Conservation (phyloP, 1,139 yeast genomes). For the Yamadazyma mexicana region DNA sequence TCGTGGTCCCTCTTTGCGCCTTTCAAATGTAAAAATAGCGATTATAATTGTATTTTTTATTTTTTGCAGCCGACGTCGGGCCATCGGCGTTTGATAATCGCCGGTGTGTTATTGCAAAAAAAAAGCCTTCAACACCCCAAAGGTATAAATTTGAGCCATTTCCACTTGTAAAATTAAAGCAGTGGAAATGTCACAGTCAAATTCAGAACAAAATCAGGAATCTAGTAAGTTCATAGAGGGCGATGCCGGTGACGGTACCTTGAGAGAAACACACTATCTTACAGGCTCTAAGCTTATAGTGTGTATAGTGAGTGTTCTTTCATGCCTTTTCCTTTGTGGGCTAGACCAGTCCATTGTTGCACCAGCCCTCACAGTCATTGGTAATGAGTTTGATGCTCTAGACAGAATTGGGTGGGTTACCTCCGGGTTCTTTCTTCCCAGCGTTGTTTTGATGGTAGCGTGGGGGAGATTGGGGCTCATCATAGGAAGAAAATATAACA, state of each 20-base stretch:
- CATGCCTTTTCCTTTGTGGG: constrained; percentile 1
- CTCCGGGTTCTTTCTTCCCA: constrained; percentile 53
- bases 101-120: too few relatives aligned
- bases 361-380: constrained; percentile 34
- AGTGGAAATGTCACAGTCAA: too few relatives aligned
- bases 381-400: constrained; percentile 42
- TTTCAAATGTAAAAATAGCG: too few relatives aligned
- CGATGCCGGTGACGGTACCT: constrained; percentile 42
- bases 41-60: too few relatives aligned
- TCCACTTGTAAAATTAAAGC: too few relatives aligned
- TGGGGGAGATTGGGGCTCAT: constrained; percentile 45
- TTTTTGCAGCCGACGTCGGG: too few relatives aligned
- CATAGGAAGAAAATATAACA: constrained; percentile 42
- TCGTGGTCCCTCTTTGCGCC: too few relatives aligned
- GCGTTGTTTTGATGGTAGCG: constrained; percentile 33
- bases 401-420: constrained; percentile 60
- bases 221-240: too few relatives aligned
- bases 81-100: too few relatives aligned
- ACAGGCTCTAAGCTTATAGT: constrained; percentile 24
- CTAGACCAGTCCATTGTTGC: constrained; percentile 42
- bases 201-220: too few relatives aligned
- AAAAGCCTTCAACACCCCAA: too few relatives aligned
- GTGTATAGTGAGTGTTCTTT: constrained; percentile 23
- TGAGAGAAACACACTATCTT: constrained; percentile 33
- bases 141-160: too few relatives aligned